phyloP scores from a whole-genome alignment of 164 flowering plant genomes.

The Piper betle region DNA sequence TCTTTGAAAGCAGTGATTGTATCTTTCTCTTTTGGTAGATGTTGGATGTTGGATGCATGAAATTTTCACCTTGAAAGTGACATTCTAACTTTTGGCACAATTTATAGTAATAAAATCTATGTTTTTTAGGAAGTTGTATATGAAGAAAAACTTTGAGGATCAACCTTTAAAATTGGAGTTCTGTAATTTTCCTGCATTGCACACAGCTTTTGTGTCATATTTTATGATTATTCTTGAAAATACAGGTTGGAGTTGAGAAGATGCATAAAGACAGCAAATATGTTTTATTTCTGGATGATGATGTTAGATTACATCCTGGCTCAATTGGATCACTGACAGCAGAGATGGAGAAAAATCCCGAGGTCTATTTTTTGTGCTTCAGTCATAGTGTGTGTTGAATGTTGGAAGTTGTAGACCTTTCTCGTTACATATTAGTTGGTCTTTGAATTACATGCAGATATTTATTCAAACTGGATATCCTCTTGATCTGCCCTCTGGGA shows the following conservation, averaged over 20 bases:
- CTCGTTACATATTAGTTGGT: not conserved
- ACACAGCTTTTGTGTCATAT: not conserved
- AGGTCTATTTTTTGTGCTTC: constrained; percentile 29
- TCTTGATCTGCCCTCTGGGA: constrained; percentile 95
- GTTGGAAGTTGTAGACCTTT: not conserved
- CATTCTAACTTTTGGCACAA: not conserved
- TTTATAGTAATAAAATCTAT: no score
- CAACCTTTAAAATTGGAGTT: not conserved
- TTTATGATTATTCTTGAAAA: not conserved
- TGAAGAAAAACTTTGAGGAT: no score
- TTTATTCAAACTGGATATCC: constrained; percentile 99
- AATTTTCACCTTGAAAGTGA: not conserved
- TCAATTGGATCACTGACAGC: constrained; percentile 83
- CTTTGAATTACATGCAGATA: constrained; percentile 44
- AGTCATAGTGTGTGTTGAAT: not conserved
- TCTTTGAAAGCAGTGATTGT: not conserved
- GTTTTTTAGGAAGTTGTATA: no score
- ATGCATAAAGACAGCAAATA: constrained; percentile 94
- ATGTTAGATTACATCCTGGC: constrained; percentile 95
- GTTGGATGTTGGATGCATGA: not conserved
- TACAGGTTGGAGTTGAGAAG: constrained; percentile 73
- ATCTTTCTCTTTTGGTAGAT: not conserved
- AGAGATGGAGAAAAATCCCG: constrained; percentile 90
- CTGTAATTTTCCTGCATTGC: not conserved
- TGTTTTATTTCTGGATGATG: constrained; percentile 90